Conservation (phyloP, 2,329 filamentous ascomycete species). For the Parastagonospora nodorum region DNA sequence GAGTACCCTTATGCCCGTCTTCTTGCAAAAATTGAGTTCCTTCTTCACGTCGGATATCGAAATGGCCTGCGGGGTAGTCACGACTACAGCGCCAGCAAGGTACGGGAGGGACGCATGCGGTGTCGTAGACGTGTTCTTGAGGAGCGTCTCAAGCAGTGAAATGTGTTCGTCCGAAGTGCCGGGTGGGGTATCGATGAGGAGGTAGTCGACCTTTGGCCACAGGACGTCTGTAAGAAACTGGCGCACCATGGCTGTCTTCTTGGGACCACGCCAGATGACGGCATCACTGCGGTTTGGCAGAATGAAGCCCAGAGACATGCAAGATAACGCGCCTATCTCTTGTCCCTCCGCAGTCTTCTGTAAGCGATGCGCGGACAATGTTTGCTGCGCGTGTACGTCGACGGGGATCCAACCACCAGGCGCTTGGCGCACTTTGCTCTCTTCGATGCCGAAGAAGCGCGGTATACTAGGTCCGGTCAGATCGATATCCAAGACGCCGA, state of each 20-base stretch:
- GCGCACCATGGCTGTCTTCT: slow-evolving; percentile 98
- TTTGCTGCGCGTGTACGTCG: slow-evolving; percentile 69
- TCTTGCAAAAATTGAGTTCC: slow-evolving; percentile 89
- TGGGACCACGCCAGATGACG: slow-evolving; percentile 96
- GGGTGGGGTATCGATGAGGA: slow-evolving; percentile 94
- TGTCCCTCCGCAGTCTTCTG: slow-evolving; percentile 13
- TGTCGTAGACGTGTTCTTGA: slow-evolving; percentile 48
- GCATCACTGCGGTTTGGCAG: slow-evolving; percentile 83
- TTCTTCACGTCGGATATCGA: slow-evolving; percentile 93
- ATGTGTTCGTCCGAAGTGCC: slow-evolving; percentile 98
- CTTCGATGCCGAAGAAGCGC: slow-evolving; percentile 88
- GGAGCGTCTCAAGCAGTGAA: slow-evolving; percentile 81
- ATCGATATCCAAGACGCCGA: slow-evolving; percentile 95
- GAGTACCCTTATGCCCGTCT: slow-evolving; percentile 77
- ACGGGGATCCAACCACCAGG: slow-evolving; percentile 93
- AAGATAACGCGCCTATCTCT: slow-evolving; percentile 68
- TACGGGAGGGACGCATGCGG: slow-evolving; percentile 14
- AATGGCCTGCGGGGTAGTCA: slow-evolving; percentile 95
- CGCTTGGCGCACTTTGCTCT: slow-evolving; percentile 86
- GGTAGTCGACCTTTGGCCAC: slow-evolving; percentile 85
- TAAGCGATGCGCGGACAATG: slow-evolving; percentile 15
- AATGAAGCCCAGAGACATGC: slow-evolving; percentile 94
- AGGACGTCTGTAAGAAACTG: slow-evolving; percentile 92
- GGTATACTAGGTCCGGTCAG: slow-evolving; percentile 96
- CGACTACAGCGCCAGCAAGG: slow-evolving; percentile 85